Evolutionary conservation across 2,329 filamentous ascomycete genomes (phyloP), one percentile per base, ranked within the genome.

Genomic region (Dryadomyces quercivorus): DNA sequence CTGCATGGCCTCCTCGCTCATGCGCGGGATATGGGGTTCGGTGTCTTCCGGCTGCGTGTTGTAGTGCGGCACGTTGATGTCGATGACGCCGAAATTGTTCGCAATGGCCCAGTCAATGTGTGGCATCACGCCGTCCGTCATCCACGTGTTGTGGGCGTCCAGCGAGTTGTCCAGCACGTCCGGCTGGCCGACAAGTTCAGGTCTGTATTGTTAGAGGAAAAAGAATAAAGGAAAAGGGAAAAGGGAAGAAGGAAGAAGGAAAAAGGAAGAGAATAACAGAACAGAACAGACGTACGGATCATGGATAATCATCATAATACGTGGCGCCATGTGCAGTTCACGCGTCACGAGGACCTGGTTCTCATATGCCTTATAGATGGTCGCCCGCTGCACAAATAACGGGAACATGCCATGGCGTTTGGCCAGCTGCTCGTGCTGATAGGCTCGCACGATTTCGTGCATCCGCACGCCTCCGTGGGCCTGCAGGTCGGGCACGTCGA

Each of bases 11-110:
- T 67, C 69, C 60, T 78, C 78, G 34, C 69, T 69, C 31, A 70
- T 66, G 2, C 67, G 63, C 0, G 74, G 70, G 2, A 70, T 75
- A 57, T 70, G 75, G 1, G 75, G 63, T 40, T 80, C 75, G 13
- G 68, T 68, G 56, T 80, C 76, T 68, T 82, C 77, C 44, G 81
- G 73, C 20, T 78, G 75, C 1, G 84, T 84, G 50, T 91, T 75
- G 62, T 90, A 81, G 59, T 84, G 85, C 0, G 92, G 92, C 2
- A 98, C 78, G 60, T 97, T 97, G 56, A 95, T 80, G 66, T 98
- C 93, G 62, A 98, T 86, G 21, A 97, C 81, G 1, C 83, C 88
- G 63, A 92, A 95, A 16, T 78, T 81, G 56, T 88, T 78, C n/a
- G 76, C 71, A 20, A 84, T 69, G 0, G 89, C 89, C 89, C 90